Evolutionary conservation across 2,329 filamentous ascomycete species (phyloP).

Genomic region (Exserohilum turcica): DNA sequence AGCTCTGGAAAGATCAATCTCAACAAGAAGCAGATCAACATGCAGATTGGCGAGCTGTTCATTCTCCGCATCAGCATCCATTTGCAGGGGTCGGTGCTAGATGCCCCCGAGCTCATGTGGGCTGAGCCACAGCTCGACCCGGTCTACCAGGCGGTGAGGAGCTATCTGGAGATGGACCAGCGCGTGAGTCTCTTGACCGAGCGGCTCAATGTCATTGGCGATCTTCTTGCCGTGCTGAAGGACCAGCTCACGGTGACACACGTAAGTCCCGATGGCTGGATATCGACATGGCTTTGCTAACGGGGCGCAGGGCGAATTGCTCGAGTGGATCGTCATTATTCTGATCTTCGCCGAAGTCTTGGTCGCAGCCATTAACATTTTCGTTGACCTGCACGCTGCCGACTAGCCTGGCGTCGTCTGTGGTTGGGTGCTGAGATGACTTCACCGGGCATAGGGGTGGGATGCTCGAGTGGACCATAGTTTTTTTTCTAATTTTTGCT

Average conservation of each 20-base stretch:
- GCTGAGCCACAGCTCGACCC: constrained; percentile 95
- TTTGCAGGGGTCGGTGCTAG: constrained; percentile 92
- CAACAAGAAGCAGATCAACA: constrained; percentile 90
- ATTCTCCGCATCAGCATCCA: constrained; percentile 98
- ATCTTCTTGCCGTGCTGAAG: constrained; percentile 89
- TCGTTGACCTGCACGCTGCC: constrained; percentile 86
- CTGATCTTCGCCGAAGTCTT: constrained; percentile 95
- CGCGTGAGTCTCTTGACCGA: constrained; percentile 87
- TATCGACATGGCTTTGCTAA: constrained; percentile 6
- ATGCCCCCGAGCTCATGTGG: constrained; percentile 98
- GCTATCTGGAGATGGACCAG: constrained; percentile 98
- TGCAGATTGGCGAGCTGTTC: constrained; percentile 98
- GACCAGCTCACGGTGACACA: constrained; percentile 88
- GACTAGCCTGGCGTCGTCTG: constrained; percentile 48
- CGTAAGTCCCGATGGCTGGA: constrained; percentile 29
- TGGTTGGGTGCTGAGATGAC: no score
- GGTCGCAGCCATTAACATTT: constrained; percentile 90
- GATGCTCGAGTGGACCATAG: no score
- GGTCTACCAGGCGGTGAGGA: constrained; percentile 92
- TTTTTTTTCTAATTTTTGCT: no score
- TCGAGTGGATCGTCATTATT: constrained; percentile 75
- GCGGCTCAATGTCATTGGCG: constrained; percentile 88
- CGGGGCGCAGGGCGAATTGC: constrained; percentile 50
- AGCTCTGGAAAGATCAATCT: constrained; percentile 90
- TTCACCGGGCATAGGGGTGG: no score